Conservation (phyloP, 768 basidiomycete genomes). For the Mycena indigotica region DNA sequence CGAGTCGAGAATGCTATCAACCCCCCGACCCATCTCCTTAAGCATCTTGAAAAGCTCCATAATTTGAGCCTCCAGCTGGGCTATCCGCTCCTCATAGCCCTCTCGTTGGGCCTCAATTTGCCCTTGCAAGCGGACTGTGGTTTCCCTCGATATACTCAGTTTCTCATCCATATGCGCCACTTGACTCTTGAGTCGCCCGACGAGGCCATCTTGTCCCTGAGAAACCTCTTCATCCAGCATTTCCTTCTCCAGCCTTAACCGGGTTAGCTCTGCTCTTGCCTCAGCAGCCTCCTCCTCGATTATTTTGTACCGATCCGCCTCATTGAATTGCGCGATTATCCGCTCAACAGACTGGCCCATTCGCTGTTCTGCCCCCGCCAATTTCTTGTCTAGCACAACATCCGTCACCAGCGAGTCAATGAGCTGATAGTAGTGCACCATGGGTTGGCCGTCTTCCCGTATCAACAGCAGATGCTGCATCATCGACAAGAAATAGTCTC, state of each 20-base stretch:
- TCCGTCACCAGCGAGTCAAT: constrained; percentile 88
- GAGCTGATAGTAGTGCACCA: constrained; percentile 88
- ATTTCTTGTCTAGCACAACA: constrained; percentile 90
- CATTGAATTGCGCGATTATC: constrained; percentile 87
- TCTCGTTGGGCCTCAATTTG: constrained; percentile 77
- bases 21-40: constrained; percentile 76
- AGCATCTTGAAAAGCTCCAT: constrained; percentile 94
- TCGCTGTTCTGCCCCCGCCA: constrained; percentile 79
- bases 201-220: constrained; percentile 78
- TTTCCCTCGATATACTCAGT: constrained; percentile 76
- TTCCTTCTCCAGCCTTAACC: constrained; percentile 81
- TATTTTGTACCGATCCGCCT: constrained; percentile 80
- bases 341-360: constrained; percentile 89
- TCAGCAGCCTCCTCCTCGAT: constrained; percentile 77
- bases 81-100: constrained; percentile 83
- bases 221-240: constrained; percentile 78
- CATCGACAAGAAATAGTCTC: constrained; percentile 87
- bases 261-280: constrained; percentile 62
- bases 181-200: constrained; percentile 78
- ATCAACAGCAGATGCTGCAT: constrained; percentile 93
- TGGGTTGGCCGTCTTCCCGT: constrained; percentile 80
- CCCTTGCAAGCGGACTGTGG: constrained; percentile 70
- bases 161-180: constrained; percentile 74
- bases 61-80: constrained; percentile 89
- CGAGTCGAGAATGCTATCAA: constrained; percentile 72